phyloP scores from a whole-genome alignment of 345 rosid species.

The Aquilaria sinensis region DNA sequence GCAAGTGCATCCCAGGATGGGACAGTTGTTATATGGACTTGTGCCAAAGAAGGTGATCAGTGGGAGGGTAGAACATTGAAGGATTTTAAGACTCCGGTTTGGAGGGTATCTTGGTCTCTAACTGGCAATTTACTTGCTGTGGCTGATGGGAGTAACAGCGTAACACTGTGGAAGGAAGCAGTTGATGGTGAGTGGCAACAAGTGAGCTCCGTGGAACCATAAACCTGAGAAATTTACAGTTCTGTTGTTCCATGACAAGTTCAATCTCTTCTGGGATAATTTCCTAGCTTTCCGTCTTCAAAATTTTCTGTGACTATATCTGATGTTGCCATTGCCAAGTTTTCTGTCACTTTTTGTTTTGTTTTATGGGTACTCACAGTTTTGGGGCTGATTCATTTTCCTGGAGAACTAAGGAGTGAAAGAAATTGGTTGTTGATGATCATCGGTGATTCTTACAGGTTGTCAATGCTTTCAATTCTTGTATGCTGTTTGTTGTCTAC shows the following conservation, averaged over 20 bases:
- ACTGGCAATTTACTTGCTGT: slow-evolving; percentile 55
- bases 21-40: slow-evolving; percentile 51
- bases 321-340: too few species aligned
- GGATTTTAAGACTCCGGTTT: slow-evolving; percentile 55
- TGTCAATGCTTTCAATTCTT: too few species aligned
- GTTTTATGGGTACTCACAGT: neutral
- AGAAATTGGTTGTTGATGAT: neutral
- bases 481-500: too few species aligned
- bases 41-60: slow-evolving; percentile 48
- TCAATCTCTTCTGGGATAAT: neutral
- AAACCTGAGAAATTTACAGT: slow-evolving; percentile 10
- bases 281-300: neutral
- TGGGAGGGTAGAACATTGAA: slow-evolving; percentile 60
- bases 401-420: neutral
- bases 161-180: slow-evolving; percentile 57
- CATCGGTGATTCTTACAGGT: neutral
- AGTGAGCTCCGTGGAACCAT: slow-evolving; percentile 44
- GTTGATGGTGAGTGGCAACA: slow-evolving; percentile 61
- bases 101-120: slow-evolving; percentile 59
- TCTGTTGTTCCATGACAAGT: neutral
- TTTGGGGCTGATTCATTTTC: neutral
- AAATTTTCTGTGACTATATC: neutral
- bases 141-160: slow-evolving; percentile 49
- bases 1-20: slow-evolving; percentile 68
- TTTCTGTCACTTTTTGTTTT: neutral